Conservation (phyloP, 257 asterid genomes). For the Linderniella brevidens region DNA sequence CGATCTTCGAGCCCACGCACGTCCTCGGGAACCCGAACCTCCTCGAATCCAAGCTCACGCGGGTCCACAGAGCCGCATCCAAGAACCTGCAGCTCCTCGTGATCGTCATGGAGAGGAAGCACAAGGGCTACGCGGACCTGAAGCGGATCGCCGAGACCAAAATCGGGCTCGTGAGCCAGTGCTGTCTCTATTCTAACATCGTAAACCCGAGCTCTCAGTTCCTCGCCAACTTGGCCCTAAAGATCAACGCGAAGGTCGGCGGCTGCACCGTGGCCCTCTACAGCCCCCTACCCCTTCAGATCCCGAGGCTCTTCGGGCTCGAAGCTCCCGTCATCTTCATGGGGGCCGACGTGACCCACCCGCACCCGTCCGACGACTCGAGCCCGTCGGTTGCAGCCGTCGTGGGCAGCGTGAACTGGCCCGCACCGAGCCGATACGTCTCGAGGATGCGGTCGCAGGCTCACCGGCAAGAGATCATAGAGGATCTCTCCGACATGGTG, state of each 20-base stretch:
- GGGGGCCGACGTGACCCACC: constrained; percentile 99
- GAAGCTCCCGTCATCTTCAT: constrained; percentile 74
- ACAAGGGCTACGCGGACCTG: constrained; percentile 87
- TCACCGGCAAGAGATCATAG: constrained; percentile 75
- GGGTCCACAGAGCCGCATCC: constrained; percentile 36
- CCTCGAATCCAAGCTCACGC: constrained; percentile 59
- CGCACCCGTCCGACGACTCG: constrained; percentile 76
- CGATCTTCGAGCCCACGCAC: constrained; percentile 73
- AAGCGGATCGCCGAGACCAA: constrained; percentile 79
- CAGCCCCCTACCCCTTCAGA: constrained; percentile 51
- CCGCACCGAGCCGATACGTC: constrained; percentile 67
- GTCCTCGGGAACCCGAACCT: constrained; percentile 55
- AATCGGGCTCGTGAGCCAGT: constrained; percentile 71
- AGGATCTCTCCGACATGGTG: constrained; percentile 57
- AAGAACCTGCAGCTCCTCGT: constrained; percentile 71
- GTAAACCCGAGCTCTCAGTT: constrained; percentile 52
- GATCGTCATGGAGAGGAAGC: constrained; percentile 91
- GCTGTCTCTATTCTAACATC: constrained; percentile 72
- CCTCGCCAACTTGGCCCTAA: constrained; percentile 76
- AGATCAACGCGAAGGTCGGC: constrained; percentile 90
- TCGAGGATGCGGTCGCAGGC: constrained; percentile 89
- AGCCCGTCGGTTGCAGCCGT: constrained; percentile 95
- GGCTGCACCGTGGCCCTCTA: constrained; percentile 85
- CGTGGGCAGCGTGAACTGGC: constrained; percentile 93
- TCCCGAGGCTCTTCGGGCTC: constrained; percentile 50